Conservation (phyloP, 2,329 filamentous ascomycete genomes). For the Fusarium sp. region DNA sequence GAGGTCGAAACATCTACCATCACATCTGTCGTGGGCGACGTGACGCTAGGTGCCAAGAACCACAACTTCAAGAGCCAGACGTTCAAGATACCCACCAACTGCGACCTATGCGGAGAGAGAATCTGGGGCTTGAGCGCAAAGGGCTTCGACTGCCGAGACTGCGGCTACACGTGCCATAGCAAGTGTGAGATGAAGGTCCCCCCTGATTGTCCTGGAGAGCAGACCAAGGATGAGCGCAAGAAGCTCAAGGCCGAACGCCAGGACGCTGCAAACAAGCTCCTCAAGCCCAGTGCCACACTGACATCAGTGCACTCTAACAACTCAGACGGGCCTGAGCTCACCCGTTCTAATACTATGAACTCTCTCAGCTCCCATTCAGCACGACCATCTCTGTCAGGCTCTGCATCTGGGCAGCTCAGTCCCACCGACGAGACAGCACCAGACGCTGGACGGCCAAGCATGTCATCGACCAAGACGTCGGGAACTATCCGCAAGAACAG, state of each 20-base stretch:
- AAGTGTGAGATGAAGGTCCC: constrained; percentile 99
- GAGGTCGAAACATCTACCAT: constrained; percentile 96
- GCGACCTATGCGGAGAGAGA: constrained; percentile 93
- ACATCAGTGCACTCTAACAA: constrained; percentile 61
- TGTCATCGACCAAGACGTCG: constrained; percentile 46
- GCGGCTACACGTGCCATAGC: constrained; percentile 96
- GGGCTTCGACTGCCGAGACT: constrained; percentile 94
- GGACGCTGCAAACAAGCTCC: constrained; percentile 74
- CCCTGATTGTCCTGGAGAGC: constrained; percentile 92
- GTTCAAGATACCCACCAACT: constrained; percentile 99
- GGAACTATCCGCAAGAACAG: constrained; percentile 69
- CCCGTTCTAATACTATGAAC: constrained; percentile 87
- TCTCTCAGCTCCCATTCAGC: constrained; percentile 88
- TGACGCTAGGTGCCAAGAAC: constrained; percentile 90
- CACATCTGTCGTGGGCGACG: constrained; percentile 88
- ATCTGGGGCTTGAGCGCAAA: constrained; percentile 98
- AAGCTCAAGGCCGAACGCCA: constrained; percentile 90
- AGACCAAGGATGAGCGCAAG: constrained; percentile 94
- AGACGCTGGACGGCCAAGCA: constrained; percentile 41
- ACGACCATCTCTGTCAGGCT: constrained; percentile 77
- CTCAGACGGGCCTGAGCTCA: constrained; percentile 74
- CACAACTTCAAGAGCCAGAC: constrained; percentile 99
- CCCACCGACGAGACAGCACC: constrained; percentile 61
- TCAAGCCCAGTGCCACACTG: constrained; percentile 58
- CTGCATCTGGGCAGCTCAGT: constrained; percentile 60